Percentiles rank a stretch among this genome's conserved stretches.
Conservation (phyloP, 768 basidiomycete genomes). For the Calocybe indica region DNA sequence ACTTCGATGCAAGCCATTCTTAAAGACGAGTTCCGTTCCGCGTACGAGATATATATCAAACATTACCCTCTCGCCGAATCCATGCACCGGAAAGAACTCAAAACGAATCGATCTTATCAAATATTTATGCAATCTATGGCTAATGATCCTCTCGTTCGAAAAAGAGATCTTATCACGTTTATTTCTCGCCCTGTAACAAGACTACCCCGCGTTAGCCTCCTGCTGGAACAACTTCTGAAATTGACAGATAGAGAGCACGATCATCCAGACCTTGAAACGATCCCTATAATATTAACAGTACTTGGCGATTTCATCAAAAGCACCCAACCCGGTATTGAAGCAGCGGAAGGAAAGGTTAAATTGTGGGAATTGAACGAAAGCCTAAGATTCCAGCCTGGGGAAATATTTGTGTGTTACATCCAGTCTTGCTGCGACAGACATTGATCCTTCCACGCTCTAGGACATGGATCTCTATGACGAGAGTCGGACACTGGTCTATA, state of each 20-base stretch:
- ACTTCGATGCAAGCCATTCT: slow-evolving; percentile 27
- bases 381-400: slow-evolving; percentile 67
- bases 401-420: slow-evolving; percentile 63
- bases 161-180: slow-evolving; percentile 76
- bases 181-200: slow-evolving; percentile 84
- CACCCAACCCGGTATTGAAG: slow-evolving; percentile 86
- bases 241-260: slow-evolving; percentile 54
- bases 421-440: not conserved
- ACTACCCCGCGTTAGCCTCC: slow-evolving; percentile 73
- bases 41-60: slow-evolving; percentile 81
- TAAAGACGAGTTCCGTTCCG: slow-evolving; percentile 45
- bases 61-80: slow-evolving; percentile 86
- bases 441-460: slow-evolving; percentile 27
- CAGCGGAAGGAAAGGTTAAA: slow-evolving; percentile 88
- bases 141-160: slow-evolving; percentile 59
- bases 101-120: slow-evolving; percentile 60
- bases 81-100: slow-evolving; percentile 70
- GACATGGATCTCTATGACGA: slow-evolving; percentile 81
- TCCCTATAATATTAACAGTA: slow-evolving; percentile 67
- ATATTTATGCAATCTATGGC: slow-evolving; percentile 58
- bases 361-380: slow-evolving; percentile 79
- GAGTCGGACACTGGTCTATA: slow-evolving; percentile 64
- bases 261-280: slow-evolving; percentile 75
- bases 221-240: slow-evolving; percentile 67
- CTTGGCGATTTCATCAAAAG: slow-evolving; percentile 73